These are phyloP conservation scores for Cladosporium austrohemisphaericum DNA, from an alignment of 2,329 filamentous ascomycete species.

Conservation along the genomic window DNA sequence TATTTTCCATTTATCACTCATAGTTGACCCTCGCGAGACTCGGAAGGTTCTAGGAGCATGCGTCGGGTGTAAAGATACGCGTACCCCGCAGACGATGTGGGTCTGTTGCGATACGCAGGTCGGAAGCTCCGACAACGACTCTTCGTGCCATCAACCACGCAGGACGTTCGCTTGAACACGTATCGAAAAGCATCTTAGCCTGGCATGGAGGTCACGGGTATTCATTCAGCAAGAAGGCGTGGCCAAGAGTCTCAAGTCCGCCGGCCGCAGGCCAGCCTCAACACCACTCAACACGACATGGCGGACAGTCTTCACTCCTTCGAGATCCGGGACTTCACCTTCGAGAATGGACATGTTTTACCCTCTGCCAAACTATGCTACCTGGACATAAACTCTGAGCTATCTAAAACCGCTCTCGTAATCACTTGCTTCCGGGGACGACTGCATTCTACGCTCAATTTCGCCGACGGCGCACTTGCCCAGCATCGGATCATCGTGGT, in stretches of 20 bases:
- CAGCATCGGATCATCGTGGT: slow-evolving; percentile 11
- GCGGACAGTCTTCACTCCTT: neutral
- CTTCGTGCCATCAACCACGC: neutral
- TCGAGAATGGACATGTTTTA: slow-evolving; percentile 2
- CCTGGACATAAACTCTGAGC: neutral
- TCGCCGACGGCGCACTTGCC: neutral
- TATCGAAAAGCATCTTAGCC: no score
- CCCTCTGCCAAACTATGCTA: slow-evolving; percentile 5
- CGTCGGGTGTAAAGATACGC: neutral
- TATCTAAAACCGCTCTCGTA: neutral
- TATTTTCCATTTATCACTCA: neutral
- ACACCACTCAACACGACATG: no score
- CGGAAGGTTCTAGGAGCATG: neutral
- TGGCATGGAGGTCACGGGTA: no score
- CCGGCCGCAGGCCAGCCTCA: no score
- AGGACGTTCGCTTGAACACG: no score
- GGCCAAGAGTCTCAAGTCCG: no score
- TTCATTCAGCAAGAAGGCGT: no score
- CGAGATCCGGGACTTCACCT: neutral
- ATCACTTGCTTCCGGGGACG: slow-evolving; percentile 7
- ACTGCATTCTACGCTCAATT: neutral
- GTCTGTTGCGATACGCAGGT: slow-evolving; percentile 1
- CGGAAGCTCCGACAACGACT: neutral
- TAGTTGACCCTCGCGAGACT: no score
- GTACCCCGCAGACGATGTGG: slow-evolving; percentile 7